Evolutionary conservation across 345 rosid genomes (phyloP).

Genomic region (Erucastrum elatum): DNA sequence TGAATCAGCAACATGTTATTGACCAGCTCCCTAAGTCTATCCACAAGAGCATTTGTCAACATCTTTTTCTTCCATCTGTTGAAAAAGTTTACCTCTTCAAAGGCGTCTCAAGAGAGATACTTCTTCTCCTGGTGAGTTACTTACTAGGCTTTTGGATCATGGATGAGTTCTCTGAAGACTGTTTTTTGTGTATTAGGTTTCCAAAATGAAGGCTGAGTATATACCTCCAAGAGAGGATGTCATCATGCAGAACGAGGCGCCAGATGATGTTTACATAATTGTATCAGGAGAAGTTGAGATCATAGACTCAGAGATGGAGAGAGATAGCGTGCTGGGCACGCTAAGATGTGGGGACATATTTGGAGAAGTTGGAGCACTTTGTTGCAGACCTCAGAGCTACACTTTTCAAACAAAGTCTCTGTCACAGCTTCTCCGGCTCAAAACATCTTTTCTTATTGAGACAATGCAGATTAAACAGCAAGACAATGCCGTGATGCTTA

Average conservation of each 20-base stretch:
- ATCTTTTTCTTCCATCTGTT: conserved; percentile 74
- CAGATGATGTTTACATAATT: conserved; percentile 82
- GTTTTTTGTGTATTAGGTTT: conserved; percentile 46
- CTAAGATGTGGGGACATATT: conserved; percentile 69
- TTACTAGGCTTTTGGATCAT: not conserved
- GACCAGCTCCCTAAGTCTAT: conserved; percentile 93
- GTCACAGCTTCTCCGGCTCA: conserved; percentile 76
- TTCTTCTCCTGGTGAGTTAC: conserved; percentile 58
- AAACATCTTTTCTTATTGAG: conserved; percentile 59
- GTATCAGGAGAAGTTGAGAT: conserved; percentile 87
- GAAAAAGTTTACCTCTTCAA: conserved; percentile 76
- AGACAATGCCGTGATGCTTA: conserved; percentile 64
- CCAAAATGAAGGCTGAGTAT: conserved; percentile 89
- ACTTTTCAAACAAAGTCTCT: conserved; percentile 75
- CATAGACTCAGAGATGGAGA: conserved; percentile 57
- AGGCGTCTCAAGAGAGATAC: conserved; percentile 60
- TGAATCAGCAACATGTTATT: conserved; percentile 77
- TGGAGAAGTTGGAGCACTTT: conserved; percentile 87
- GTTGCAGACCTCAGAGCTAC: conserved; percentile 66
- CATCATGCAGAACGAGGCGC: conserved; percentile 73
- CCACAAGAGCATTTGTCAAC: conserved; percentile 80
- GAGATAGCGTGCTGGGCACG: conserved; percentile 56
- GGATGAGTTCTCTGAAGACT: not conserved
- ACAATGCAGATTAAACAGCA: conserved; percentile 68
- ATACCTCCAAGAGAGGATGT: conserved; percentile 93